A percentile compares a stretch with the other conserved stretches of the same genome.
Evolutionary conservation across 2,329 filamentous ascomycete species (phyloP).

Genomic region (Fusarium penzigii): DNA sequence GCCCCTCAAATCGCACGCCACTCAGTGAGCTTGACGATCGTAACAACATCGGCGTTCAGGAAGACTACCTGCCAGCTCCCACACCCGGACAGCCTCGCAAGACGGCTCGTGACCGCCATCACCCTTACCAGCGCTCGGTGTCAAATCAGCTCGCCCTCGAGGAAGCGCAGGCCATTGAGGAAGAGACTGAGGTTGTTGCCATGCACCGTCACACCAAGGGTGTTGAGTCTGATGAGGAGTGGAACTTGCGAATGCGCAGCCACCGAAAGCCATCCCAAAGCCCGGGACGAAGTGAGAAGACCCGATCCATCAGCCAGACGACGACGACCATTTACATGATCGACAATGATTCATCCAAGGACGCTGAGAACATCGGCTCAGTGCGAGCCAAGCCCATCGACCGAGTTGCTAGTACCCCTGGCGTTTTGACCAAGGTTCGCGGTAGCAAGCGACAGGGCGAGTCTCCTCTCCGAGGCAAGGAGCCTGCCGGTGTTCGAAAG

Average conservation of each 20-base stretch:
- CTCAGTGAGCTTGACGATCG: constrained; percentile 93
- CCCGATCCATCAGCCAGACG: constrained; percentile 74
- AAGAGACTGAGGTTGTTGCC: constrained; percentile 62
- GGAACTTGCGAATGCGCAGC: constrained; percentile 72
- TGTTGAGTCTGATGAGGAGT: constrained; percentile 79
- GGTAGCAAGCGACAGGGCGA: constrained; percentile 57
- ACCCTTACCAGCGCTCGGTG: constrained; percentile 66
- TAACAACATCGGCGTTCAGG: constrained; percentile 67
- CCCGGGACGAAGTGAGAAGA: constrained; percentile 61
- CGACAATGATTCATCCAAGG: constrained; percentile 68
- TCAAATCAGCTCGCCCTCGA: constrained; percentile 44
- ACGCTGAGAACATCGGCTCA: constrained; percentile 69
- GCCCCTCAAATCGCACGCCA: constrained; percentile 73
- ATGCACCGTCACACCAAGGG: constrained; percentile 63
- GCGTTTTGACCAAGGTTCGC: constrained; percentile 65
- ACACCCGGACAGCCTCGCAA: constrained; percentile 96
- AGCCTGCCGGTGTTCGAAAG: constrained; percentile 60
- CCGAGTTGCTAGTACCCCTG: constrained; percentile 54
- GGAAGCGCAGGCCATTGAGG: constrained; percentile 54
- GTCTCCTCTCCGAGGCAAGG: constrained; percentile 52
- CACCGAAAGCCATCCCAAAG: constrained; percentile 66
- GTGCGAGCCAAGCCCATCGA: constrained; percentile 62
- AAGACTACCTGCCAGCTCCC: constrained; percentile 91
- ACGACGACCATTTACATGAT: constrained; percentile 67
- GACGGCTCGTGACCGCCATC: constrained; percentile 75